These are phyloP conservation scores for Alloteropsis semialata DNA, from an alignment of 176 grass and related monocot genomes.

Conservation along the genomic window DNA sequence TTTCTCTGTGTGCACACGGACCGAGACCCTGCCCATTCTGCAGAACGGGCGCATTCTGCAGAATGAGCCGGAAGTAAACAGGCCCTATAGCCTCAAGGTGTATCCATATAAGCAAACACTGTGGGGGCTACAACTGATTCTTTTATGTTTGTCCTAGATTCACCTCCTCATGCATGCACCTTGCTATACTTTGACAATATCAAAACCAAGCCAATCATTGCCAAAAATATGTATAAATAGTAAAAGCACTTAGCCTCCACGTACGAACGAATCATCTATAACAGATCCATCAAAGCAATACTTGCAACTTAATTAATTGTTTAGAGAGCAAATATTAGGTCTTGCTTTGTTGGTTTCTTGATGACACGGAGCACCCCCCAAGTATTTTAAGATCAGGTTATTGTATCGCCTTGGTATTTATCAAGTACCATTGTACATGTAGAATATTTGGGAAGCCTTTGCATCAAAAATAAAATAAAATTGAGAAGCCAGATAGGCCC, in stretches of 20 bases:
- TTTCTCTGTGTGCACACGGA: too few species aligned
- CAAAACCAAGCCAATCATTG: constrained; percentile 20
- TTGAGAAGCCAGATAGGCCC: too few species aligned
- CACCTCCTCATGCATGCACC: too few species aligned
- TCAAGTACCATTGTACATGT: background rate
- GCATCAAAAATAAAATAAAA: too few species aligned
- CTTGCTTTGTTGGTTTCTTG: background rate
- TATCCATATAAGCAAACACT: too few species aligned
- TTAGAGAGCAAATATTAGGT: background rate
- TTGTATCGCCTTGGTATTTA: background rate
- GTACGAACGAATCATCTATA: background rate
- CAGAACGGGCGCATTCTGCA: too few species aligned
- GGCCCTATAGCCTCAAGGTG: too few species aligned
- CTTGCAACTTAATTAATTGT: background rate
- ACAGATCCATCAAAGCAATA: background rate
- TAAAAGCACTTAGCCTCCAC: background rate
- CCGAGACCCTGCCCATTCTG: too few species aligned
- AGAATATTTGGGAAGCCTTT: constrained; percentile 12
- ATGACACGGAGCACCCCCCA: constrained; percentile 17
- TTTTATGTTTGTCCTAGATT: too few species aligned
- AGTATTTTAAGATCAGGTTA: background rate
- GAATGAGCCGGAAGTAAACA: too few species aligned
- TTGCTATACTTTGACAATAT: too few species aligned
- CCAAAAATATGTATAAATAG: background rate
- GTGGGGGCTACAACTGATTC: too few species aligned